Evolutionary conservation across 1,139 yeast species (phyloP).

Genomic region (Pichia inconspicua): DNA sequence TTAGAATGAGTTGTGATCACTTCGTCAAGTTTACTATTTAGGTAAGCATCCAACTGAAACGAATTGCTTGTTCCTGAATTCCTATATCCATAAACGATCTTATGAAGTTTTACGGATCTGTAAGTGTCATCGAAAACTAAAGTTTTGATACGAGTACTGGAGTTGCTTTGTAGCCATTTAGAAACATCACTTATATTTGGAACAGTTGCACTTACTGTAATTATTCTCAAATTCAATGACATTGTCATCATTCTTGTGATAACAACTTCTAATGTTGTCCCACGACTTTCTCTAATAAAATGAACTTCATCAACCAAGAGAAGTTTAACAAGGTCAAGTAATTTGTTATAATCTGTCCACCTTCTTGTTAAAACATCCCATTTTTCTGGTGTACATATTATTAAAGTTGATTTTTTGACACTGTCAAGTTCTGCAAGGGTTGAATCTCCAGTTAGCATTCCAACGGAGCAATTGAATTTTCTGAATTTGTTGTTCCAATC

Average conservation of each 20-base stretch:
- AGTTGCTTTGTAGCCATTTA: constrained; percentile 31
- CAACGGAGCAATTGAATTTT: constrained; percentile 33
- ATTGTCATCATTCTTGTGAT: constrained; percentile 43
- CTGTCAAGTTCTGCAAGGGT: constrained; percentile 33
- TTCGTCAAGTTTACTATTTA: constrained; percentile 34
- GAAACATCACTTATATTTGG: constrained; percentile 46
- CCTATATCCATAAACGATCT: constrained; percentile 37
- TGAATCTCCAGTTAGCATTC: constrained; percentile 45
- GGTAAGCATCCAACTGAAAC: constrained; percentile 37
- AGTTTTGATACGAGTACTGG: constrained; percentile 27
- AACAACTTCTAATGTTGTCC: constrained; percentile 46
- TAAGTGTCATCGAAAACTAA: constrained; percentile 39
- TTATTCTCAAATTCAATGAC: constrained; percentile 34
- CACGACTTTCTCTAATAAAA: constrained; percentile 39
- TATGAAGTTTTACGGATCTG: constrained; percentile 37
- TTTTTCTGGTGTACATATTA: constrained; percentile 51
- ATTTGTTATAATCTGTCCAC: constrained; percentile 36
- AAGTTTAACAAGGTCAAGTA: constrained; percentile 35
- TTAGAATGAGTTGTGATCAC: constrained; percentile 32
- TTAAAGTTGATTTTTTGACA: constrained; percentile 37
- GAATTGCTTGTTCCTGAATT: constrained; percentile 31
- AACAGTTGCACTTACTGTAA: constrained; percentile 49
- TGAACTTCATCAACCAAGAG: constrained; percentile 47
- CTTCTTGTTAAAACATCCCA: constrained; percentile 45
- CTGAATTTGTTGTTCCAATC: constrained; percentile 39